Evolutionary conservation across 305 asterid species (phyloP).

Genomic region (Fraxinus sp.): DNA sequence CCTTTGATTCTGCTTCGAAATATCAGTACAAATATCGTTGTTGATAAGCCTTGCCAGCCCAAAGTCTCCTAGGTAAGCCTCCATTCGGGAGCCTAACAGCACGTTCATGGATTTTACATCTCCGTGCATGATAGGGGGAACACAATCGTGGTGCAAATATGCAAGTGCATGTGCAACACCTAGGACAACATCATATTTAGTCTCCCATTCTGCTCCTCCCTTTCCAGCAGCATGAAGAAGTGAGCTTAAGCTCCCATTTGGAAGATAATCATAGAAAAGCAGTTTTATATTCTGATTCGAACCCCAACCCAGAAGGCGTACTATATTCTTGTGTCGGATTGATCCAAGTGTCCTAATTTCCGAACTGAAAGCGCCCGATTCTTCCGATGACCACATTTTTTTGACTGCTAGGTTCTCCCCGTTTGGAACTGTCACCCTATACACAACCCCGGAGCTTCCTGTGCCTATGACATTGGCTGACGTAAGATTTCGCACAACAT

Average conservation of each 20-base stretch:
- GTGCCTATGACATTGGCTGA: slow-evolving; percentile 88
- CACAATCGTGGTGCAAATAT: slow-evolving; percentile 87
- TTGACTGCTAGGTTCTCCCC: slow-evolving; percentile 83
- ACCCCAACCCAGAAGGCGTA: slow-evolving; percentile 93
- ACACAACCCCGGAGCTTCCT: slow-evolving; percentile 97
- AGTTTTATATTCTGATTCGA: slow-evolving; percentile 69
- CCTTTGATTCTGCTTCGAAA: slow-evolving; percentile 56
- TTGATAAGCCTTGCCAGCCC: slow-evolving; percentile 78
- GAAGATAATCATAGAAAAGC: slow-evolving; percentile 81
- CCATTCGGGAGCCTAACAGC: slow-evolving; percentile 67
- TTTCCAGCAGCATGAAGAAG: slow-evolving; percentile 85
- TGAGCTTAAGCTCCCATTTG: slow-evolving; percentile 93
- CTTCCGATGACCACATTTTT: slow-evolving; percentile 95
- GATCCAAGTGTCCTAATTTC: slow-evolving; percentile 84
- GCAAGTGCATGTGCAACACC: slow-evolving; percentile 87
- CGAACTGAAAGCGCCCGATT: slow-evolving; percentile 66
- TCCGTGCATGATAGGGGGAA: slow-evolving; percentile 93
- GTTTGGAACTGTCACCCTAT: slow-evolving; percentile 56
- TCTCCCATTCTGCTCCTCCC: slow-evolving; percentile 87
- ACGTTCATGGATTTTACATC: slow-evolving; percentile 98
- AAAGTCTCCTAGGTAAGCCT: slow-evolving; percentile 83
- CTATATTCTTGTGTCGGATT: slow-evolving; percentile 86
- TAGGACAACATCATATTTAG: slow-evolving; percentile 60
- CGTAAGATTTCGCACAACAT: slow-evolving; percentile 59
- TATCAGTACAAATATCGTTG: slow-evolving; percentile 25